These are phyloP conservation scores for Scheffersomyces amazonensis DNA, from an alignment of 805 yeast genomes.

Conservation along the genomic window DNA sequence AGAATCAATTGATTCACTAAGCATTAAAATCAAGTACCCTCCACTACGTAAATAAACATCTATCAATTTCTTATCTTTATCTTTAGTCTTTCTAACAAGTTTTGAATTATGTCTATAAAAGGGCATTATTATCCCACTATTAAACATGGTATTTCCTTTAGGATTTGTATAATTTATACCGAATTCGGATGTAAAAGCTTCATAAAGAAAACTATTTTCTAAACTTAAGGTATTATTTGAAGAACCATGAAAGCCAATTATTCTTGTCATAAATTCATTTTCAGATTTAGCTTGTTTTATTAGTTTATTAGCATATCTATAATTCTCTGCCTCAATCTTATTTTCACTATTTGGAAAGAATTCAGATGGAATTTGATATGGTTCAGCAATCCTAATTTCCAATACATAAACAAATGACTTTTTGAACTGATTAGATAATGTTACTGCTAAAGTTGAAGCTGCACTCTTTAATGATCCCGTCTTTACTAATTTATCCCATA, in stretches of 20 bases:
- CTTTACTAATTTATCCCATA: conserved; percentile 33
- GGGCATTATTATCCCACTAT: conserved; percentile 53
- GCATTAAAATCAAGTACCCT: conserved; percentile 50
- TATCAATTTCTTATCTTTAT: conserved; percentile 14
- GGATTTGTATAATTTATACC: conserved; percentile 44
- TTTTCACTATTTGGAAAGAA: conserved; percentile 43
- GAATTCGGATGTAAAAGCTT: conserved; percentile 48
- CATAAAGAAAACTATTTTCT: conserved; percentile 39
- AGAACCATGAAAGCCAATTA: conserved; percentile 43
- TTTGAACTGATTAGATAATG: conserved; percentile 28
- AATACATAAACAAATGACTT: conserved; percentile 48
- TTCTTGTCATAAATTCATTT: conserved; percentile 41
- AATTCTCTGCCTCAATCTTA: conserved; percentile 44
- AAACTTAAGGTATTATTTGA: conserved; percentile 14
- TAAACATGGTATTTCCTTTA: conserved; percentile 29
- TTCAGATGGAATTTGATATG: conserved; percentile 37
- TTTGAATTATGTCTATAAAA: conserved; percentile 44
- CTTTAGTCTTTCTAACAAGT: conserved; percentile 35
- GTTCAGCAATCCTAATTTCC: conserved; percentile 50
- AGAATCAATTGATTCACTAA: conserved; percentile 24
- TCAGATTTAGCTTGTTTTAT: conserved; percentile 18
- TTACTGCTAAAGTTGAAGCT: conserved; percentile 35
- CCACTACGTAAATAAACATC: conserved; percentile 50
- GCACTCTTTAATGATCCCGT: conserved; percentile 45
- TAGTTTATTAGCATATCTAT: conserved; percentile 36